phyloP scores from a whole-genome alignment of 2,329 filamentous ascomycete species.

The Colletotrichum tropicale region DNA sequence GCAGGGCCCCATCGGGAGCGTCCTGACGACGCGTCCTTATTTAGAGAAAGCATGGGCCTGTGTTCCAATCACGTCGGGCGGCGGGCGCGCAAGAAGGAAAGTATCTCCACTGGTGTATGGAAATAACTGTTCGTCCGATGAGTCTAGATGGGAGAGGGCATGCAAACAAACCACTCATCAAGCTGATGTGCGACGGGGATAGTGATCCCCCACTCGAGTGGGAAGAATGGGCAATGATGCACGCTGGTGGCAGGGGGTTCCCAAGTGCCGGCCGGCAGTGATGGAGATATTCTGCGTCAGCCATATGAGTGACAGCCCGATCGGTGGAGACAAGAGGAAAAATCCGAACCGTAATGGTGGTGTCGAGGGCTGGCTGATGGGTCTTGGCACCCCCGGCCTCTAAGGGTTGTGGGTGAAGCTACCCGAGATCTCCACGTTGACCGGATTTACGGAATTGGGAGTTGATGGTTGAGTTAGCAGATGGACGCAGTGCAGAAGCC shows the following conservation, averaged over 20 bases:
- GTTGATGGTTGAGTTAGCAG: not conserved
- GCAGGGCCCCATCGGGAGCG: not conserved
- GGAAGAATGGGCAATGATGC: not conserved
- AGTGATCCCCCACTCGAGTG: not conserved
- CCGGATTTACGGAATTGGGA: not conserved
- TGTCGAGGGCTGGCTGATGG: not conserved
- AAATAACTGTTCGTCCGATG: not conserved
- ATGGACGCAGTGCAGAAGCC: not conserved
- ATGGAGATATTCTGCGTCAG: not conserved
- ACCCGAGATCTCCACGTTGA: not conserved
- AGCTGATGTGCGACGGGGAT: not conserved
- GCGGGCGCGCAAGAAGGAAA: not conserved
- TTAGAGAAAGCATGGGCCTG: not conserved
- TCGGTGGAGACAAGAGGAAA: not conserved
- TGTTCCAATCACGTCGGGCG: not conserved
- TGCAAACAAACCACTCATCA: not conserved
- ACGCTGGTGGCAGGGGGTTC: not conserved
- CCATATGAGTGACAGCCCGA: not conserved
- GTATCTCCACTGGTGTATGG: not conserved
- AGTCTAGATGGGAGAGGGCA: not conserved
- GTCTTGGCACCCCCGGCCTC: not conserved
- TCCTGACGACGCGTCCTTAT: not conserved
- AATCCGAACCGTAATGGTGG: not conserved
- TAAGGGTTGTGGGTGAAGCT: not conserved
- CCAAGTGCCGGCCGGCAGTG: not conserved